These are phyloP conservation scores for Porodaedalea pini DNA, from an alignment of 1,284 basidiomycete species.

Conservation along the genomic window DNA sequence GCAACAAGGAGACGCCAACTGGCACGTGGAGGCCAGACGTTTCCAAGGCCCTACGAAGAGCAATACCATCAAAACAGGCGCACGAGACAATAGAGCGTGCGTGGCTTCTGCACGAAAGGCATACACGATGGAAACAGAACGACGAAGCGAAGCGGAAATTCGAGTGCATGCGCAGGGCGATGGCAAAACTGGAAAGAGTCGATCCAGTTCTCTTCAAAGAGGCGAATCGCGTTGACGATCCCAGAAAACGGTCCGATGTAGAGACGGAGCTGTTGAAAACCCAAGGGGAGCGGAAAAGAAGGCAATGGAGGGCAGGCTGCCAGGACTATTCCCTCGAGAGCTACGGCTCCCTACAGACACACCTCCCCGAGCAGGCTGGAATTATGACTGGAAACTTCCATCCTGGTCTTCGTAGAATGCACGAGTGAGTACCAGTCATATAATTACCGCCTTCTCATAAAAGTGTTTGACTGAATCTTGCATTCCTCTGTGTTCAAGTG, in stretches of 20 bases:
- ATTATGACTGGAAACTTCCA: slow-evolving; percentile 61
- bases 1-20: slow-evolving; percentile 66
- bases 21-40: slow-evolving; percentile 81
- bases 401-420: neutral
- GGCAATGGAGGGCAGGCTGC: slow-evolving; percentile 72
- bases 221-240: slow-evolving; percentile 77
- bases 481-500: too few relatives aligned
- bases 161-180: slow-evolving; percentile 72
- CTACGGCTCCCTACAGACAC: slow-evolving; percentile 76
- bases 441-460: too few relatives aligned
- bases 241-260: slow-evolving; percentile 51
- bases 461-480: too few relatives aligned
- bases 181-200: slow-evolving; percentile 72
- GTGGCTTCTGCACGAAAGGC: slow-evolving; percentile 80
- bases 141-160: slow-evolving; percentile 70
- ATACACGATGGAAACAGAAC: slow-evolving; percentile 65
- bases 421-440: neutral
- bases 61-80: slow-evolving; percentile 81
- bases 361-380: slow-evolving; percentile 72
- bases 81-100: slow-evolving; percentile 94
- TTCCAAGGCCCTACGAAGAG: slow-evolving; percentile 62
- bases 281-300: slow-evolving; percentile 65
- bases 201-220: slow-evolving; percentile 66
- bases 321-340: slow-evolving; percentile 82
- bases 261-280: slow-evolving; percentile 60